phyloP scores from a whole-genome alignment of 495 filamentous ascomycete species.

The Aspergillus kassunensis region DNA sequence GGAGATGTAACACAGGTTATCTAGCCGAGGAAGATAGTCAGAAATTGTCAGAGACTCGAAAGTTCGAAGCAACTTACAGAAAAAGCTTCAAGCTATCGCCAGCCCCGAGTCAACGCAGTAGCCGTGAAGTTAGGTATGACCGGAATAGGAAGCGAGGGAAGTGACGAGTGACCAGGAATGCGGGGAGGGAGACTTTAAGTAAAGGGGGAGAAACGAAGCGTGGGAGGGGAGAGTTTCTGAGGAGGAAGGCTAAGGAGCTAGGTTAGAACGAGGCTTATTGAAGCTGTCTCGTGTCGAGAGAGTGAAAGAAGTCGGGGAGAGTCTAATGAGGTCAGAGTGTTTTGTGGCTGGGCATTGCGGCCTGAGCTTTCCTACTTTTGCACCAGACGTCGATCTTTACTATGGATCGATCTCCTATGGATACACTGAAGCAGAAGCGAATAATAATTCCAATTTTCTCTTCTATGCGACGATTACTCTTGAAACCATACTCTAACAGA shows the following conservation, averaged over 20 bases:
- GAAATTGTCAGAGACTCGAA: not conserved
- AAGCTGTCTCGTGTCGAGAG: slow-evolving; percentile 17
- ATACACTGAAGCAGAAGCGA: too few relatives aligned
- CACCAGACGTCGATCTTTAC: too few relatives aligned
- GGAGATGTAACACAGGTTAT: too few relatives aligned
- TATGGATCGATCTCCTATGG: too few relatives aligned
- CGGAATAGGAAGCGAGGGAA: slow-evolving; percentile 7
- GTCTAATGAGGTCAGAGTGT: slow-evolving; percentile 2
- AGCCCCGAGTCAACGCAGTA: not conserved
- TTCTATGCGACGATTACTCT: too few relatives aligned
- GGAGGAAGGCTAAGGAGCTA: slow-evolving; percentile 10
- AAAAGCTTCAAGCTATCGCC: not conserved
- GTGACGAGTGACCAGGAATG: too few relatives aligned
- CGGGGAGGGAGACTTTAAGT: slow-evolving; percentile 13
- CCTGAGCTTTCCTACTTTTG: not conserved
- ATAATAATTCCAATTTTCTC: too few relatives aligned
- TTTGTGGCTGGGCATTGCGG: slow-evolving; percentile 1
- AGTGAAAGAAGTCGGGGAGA: too few relatives aligned
- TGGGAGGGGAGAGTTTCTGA: slow-evolving; percentile 1
- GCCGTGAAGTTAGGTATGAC: not conserved
- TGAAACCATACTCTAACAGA: too few relatives aligned
- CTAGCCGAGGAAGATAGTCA: not conserved
- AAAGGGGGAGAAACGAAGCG: slow-evolving; percentile 8
- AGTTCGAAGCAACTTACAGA: not conserved
- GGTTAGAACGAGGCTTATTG: slow-evolving; percentile 6